These are phyloP conservation scores for Pseudopyricularia cyperi DNA, from an alignment of 2,329 filamentous ascomycete genomes.

Conservation along the genomic window DNA sequence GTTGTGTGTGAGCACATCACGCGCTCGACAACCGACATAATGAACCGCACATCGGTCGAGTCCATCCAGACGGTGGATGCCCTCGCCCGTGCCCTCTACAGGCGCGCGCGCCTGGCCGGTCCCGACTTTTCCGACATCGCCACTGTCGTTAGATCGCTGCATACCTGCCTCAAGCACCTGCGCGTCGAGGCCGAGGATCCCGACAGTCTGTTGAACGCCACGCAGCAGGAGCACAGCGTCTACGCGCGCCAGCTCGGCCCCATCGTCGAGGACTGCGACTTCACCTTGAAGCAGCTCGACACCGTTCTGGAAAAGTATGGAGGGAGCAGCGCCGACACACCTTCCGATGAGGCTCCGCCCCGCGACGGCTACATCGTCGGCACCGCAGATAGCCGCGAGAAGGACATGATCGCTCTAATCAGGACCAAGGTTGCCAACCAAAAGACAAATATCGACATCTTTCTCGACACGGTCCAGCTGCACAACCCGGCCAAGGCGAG, in stretches of 20 bases:
- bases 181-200: constrained; percentile 43
- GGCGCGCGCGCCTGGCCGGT: constrained; percentile 35
- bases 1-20: too few relatives aligned
- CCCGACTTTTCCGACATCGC: constrained; percentile 36
- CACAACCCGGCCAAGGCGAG: constrained; percentile 28
- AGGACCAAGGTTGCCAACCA: constrained; percentile 35
- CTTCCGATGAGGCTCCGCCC: constrained; percentile 6
- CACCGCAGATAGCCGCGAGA: constrained; percentile 20
- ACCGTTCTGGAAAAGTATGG: constrained; percentile 35
- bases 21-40: constrained; percentile 13
- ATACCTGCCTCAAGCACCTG: constrained; percentile 43
- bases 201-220: constrained; percentile 38
- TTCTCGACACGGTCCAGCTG: constrained; percentile 44
- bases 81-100: constrained; percentile 41
- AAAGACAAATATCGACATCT: constrained; percentile 42
- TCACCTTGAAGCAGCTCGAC: constrained; percentile 40
- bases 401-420: constrained; percentile 27
- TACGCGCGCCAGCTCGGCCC: constrained; percentile 36
- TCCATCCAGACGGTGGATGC: constrained; percentile 43
- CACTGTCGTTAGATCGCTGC: constrained; percentile 35
- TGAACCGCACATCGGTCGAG: constrained; percentile 16
- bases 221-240: constrained; percentile 18
- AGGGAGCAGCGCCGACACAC: constrained; percentile 2
- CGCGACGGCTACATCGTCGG: constrained; percentile 9
- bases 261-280: constrained; percentile 42